phyloP scores from a whole-genome alignment of 2,329 filamentous ascomycete genomes.

The Diatrype stigma region DNA sequence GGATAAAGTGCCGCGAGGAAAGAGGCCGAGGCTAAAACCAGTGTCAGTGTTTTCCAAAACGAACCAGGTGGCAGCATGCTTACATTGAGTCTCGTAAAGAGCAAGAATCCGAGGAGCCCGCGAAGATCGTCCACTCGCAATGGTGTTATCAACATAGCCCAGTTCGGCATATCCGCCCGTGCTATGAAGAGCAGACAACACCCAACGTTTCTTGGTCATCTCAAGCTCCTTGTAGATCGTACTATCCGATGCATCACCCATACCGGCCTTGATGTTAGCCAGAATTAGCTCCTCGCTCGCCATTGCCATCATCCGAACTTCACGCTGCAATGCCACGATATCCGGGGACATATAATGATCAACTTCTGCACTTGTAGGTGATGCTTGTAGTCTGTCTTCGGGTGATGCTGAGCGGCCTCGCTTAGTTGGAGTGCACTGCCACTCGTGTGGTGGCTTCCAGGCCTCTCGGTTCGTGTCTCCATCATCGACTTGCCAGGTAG shows the following conservation, averaged over 20 bases:
- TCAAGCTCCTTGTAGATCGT: conserved; percentile 47
- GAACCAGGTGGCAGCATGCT: conserved; percentile 10
- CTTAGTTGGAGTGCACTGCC: conserved; percentile 32
- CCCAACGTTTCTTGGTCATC: conserved; percentile 56
- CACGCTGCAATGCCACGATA: conserved; percentile 42
- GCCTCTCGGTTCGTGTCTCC: conserved; percentile 33
- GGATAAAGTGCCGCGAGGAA: conserved; percentile 45
- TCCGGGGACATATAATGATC: conserved; percentile 26
- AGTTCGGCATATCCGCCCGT: conserved; percentile 33
- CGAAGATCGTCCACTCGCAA: conserved; percentile 12
- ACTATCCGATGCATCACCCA: conserved; percentile 40
- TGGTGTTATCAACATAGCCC: conserved; percentile 6
- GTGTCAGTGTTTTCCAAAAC: conserved; percentile 26
- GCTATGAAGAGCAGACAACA: conserved; percentile 53
- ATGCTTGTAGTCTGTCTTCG: conserved; percentile 16
- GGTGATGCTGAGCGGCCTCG: conserved; percentile 13
- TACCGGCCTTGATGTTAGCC: conserved; percentile 49
- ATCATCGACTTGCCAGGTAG: conserved; percentile 16
- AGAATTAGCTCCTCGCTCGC: conserved; percentile 49
- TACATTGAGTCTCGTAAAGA: conserved; percentile 50
- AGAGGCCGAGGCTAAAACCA: conserved; percentile 40
- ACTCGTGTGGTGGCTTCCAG: conserved; percentile 44
- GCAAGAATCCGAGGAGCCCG: conserved; percentile 37
- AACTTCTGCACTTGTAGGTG: conserved; percentile 13
- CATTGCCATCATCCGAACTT: conserved; percentile 51